phyloP scores from a whole-genome alignment of 1,284 basidiomycete species.

The Moniliella sp. region DNA sequence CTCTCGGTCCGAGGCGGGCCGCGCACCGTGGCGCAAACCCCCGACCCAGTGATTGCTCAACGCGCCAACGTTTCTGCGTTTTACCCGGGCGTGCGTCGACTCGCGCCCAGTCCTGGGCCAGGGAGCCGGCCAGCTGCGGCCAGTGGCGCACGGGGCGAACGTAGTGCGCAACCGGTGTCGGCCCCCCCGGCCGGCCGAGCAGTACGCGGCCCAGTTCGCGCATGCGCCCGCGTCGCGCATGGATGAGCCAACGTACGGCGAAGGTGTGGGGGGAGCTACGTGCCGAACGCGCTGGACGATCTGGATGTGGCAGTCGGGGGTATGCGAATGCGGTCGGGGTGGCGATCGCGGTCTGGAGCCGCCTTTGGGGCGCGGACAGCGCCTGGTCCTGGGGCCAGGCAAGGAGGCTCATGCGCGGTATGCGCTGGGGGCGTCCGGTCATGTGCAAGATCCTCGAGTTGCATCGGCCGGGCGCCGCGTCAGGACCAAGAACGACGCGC shows the following conservation, averaged over 20 bases:
- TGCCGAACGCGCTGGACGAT: slow-evolving; percentile 53
- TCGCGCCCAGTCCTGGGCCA: neutral
- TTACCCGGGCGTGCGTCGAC: slow-evolving; percentile 9
- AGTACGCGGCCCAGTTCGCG: slow-evolving; percentile 9
- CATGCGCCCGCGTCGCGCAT: slow-evolving; percentile 8
- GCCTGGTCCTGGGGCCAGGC: slow-evolving; percentile 43
- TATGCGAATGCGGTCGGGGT: slow-evolving; percentile 55
- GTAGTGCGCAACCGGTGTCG: neutral
- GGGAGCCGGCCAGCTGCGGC: neutral
- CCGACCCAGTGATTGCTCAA: slow-evolving; percentile 20
- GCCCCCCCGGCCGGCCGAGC: slow-evolving; percentile 2
- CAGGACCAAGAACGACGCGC: slow-evolving; percentile 11
- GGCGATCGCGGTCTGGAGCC: slow-evolving; percentile 55
- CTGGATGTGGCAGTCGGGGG: slow-evolving; percentile 56
- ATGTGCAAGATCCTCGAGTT: slow-evolving; percentile 52
- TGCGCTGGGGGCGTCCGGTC: slow-evolving; percentile 49
- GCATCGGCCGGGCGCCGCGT: slow-evolving; percentile 28
- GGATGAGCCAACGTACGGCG: slow-evolving; percentile 4
- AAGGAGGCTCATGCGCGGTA: slow-evolving; percentile 64
- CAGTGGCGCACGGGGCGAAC: neutral
- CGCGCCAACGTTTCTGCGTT: slow-evolving; percentile 18
- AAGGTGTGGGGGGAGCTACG: neutral
- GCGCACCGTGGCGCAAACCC: no score
- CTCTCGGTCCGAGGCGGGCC: no score
- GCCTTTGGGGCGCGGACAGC: slow-evolving; percentile 41